A percentile compares a stretch with the other conserved stretches of the same genome.
Conservation (phyloP, 371 early-diverging fungal species). For the Mortierella sp. region DNA sequence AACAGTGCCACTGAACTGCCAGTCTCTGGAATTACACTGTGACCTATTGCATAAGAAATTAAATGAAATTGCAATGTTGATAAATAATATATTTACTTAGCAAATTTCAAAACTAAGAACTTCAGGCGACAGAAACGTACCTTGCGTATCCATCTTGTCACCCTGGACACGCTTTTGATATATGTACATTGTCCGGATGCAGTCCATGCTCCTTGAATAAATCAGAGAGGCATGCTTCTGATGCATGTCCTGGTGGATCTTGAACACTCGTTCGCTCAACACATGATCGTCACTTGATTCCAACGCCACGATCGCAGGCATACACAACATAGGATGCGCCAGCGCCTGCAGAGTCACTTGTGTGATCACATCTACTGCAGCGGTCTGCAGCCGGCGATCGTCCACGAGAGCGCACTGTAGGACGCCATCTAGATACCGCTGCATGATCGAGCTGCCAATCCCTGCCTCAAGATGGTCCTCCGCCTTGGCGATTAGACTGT, state of each 20-base stretch:
- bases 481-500: constrained; percentile 28
- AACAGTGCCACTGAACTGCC: constrained; percentile 70
- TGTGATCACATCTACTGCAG: constrained; percentile 83
- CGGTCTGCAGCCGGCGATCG: constrained; percentile 60
- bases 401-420: constrained; percentile 72
- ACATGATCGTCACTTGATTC: constrained; percentile 73
- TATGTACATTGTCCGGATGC: constrained; percentile 75
- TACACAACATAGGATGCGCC: constrained; percentile 88
- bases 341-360: constrained; percentile 86
- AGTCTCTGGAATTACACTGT: constrained; percentile 61
- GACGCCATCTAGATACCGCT: constrained; percentile 79
- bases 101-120: background rate
- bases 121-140: constrained; percentile 18
- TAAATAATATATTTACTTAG: background rate
- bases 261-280: constrained; percentile 76
- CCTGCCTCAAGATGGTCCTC: constrained; percentile 39
- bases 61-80: too few relatives aligned
- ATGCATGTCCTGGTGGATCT: constrained; percentile 78
- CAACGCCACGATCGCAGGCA: constrained; percentile 88
- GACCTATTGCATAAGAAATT: too few relatives aligned
- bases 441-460: constrained; percentile 86
- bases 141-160: constrained; percentile 24
- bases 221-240: constrained; percentile 88
- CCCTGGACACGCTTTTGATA: constrained; percentile 69
- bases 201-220: constrained; percentile 79